A percentile compares a stretch with the other conserved stretches of the same genome.
Evolutionary conservation across 129 eudicot species (phyloP).

Genomic region (Flaveria sonorensis): DNA sequence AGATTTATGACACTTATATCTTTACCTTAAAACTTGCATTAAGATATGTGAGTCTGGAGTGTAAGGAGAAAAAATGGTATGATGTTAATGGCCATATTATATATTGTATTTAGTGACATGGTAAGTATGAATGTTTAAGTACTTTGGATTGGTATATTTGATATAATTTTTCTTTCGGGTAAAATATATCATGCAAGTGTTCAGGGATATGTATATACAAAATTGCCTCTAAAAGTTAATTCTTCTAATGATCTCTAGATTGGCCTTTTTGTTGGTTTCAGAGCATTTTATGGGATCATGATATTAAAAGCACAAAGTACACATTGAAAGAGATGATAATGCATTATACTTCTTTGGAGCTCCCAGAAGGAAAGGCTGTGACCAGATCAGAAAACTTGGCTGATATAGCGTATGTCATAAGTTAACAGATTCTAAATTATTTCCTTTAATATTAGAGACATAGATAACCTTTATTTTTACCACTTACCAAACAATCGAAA

Average conservation of each 20-base stretch:
- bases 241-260: not conserved
- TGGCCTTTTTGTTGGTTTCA: conserved; percentile 41
- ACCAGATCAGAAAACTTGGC: conserved; percentile 72
- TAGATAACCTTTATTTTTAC: not conserved
- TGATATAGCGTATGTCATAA: conserved; percentile 70
- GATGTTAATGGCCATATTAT: not conserved
- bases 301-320: conserved; percentile 72
- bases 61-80: not conserved
- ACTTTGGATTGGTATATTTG: not conserved
- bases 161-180: not conserved
- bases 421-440: not conserved
- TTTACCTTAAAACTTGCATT: not conserved
- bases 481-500: not conserved
- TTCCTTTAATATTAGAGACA: not conserved
- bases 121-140: not conserved
- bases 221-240: not conserved
- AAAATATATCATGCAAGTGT: not conserved
- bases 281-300: conserved; percentile 94
- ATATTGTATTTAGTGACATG: not conserved
- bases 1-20: not conserved
- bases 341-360: conserved; percentile 78
- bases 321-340: conserved; percentile 87
- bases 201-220: no score
- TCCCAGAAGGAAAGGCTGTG: conserved; percentile 82
- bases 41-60: not conserved